phyloP scores from a whole-genome alignment of 768 basidiomycete genomes.

The Hortiboletus campestris region DNA sequence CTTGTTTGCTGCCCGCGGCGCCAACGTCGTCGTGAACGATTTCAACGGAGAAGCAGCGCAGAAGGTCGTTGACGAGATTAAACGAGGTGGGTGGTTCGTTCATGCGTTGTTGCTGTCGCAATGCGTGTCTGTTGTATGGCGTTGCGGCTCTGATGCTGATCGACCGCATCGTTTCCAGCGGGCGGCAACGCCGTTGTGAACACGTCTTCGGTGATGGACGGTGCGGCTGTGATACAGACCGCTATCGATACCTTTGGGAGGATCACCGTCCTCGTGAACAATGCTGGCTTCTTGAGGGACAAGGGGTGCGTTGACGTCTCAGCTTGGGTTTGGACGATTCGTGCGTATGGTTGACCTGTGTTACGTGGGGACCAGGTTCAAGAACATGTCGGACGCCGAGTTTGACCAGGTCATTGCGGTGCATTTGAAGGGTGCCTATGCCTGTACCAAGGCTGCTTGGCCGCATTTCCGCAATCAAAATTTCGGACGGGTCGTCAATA shows the following conservation, averaged over 20 bases:
- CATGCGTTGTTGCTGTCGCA: no score
- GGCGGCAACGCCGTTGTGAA: conserved; percentile 90
- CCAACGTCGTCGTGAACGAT: conserved; percentile 94
- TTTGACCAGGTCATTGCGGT: conserved; percentile 88
- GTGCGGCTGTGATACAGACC: conserved; percentile 79
- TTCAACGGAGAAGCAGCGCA: conserved; percentile 86
- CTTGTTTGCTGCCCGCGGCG: conserved; percentile 89
- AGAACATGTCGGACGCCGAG: conserved; percentile 95
- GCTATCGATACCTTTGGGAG: conserved; percentile 84
- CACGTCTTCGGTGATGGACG: conserved; percentile 83
- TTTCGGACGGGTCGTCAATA: conserved; percentile 93
- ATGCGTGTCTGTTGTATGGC: background rate
- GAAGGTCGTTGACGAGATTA: conserved; percentile 89
- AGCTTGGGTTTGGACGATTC: no score
- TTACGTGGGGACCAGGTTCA: conserved; percentile 59
- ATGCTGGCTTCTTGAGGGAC: conserved; percentile 87
- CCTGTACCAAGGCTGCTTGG: conserved; percentile 95
- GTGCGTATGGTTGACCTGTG: background rate
- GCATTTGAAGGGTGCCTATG: conserved; percentile 90
- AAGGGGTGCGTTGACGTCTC: conserved; percentile 52
- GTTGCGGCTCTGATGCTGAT: background rate
- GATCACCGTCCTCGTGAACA: conserved; percentile 90
- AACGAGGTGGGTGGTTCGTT: conserved; percentile 50
- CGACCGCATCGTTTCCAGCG: conserved; percentile 41
- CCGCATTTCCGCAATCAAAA: conserved; percentile 92